A percentile compares a stretch with the other conserved stretches of the same genome.
phyloP scores from a whole-genome alignment of 192 early-diverging fungal species.

The Backusella luteola region DNA sequence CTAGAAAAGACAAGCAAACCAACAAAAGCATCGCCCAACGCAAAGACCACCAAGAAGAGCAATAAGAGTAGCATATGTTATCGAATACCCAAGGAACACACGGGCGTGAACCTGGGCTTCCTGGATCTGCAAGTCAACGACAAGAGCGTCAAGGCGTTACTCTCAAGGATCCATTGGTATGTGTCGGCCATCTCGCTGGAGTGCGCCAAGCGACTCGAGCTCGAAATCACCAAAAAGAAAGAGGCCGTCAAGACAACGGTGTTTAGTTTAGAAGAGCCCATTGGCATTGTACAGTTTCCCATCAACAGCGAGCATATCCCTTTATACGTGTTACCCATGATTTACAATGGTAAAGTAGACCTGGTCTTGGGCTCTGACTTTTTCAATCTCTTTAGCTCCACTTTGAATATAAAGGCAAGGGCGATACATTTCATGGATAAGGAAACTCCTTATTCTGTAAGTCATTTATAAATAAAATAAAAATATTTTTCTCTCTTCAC shows the following conservation, averaged over 20 bases:
- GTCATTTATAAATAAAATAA: neutral
- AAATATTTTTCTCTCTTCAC: neutral
- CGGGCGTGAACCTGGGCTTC: conserved; percentile 9
- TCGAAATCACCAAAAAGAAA: neutral
- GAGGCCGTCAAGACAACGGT: neutral
- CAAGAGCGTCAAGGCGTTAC: neutral
- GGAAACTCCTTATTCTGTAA: conserved; percentile 10
- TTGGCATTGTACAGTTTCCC: conserved; percentile 14
- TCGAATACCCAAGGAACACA: conserved; percentile 6
- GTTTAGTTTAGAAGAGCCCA: neutral
- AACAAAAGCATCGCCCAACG: neutral
- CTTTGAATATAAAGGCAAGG: conserved; percentile 12
- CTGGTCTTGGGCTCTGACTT: conserved; percentile 18
- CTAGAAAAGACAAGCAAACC: neutral
- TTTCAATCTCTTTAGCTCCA: conserved; percentile 2
- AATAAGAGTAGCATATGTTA: neutral
- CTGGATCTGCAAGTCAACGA: conserved; percentile 5
- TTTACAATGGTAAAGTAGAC: conserved; percentile 13
- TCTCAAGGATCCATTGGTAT: conserved; percentile 13
- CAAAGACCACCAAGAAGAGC: neutral
- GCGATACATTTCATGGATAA: conserved; percentile 5
- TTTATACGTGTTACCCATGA: conserved; percentile 17
- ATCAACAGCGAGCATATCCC: neutral
- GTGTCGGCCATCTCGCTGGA: conserved; percentile 6
- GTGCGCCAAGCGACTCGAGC: neutral